These are phyloP conservation scores for Solanum phureja DNA, from an alignment of 257 asterid genomes.

Conservation along the genomic window DNA sequence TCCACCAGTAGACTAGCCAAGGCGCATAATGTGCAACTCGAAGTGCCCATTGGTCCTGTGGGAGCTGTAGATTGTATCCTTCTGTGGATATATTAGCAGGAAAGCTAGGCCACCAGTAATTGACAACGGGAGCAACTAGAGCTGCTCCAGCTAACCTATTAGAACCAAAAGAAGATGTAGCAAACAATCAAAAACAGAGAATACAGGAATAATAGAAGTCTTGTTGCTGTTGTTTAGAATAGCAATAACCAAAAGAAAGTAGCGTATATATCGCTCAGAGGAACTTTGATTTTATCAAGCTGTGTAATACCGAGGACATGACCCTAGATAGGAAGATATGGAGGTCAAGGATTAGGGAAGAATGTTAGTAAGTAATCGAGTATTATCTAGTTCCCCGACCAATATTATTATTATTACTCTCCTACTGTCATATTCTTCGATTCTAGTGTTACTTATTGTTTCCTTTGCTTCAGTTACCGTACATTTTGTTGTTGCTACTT, in stretches of 20 bases:
- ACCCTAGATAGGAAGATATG: not conserved
- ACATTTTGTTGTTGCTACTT: not conserved
- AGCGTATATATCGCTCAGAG: not conserved
- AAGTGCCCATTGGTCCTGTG: conserved; percentile 49
- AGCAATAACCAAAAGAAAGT: not conserved
- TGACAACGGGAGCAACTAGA: conserved; percentile 42
- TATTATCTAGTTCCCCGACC: not conserved
- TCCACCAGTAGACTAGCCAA: conserved; percentile 57
- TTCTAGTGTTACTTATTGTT: not conserved
- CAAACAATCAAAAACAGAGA: not conserved
- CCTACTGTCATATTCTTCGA: not conserved
- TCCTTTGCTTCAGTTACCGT: not conserved
- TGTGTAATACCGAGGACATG: not conserved
- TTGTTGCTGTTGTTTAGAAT: not conserved
- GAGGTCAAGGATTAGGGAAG: not conserved
- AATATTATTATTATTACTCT: not conserved
- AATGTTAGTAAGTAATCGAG: not conserved
- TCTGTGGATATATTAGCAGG: conserved; percentile 34
- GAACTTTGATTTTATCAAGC: not conserved
- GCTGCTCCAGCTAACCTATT: conserved; percentile 49
- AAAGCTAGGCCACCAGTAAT: conserved; percentile 63
- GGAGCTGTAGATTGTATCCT: conserved; percentile 30
- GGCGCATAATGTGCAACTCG: conserved; percentile 55
- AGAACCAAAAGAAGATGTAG: not conserved
- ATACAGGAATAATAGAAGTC: not conserved